Percentiles rank a stretch among this genome's conserved stretches.
Evolutionary conservation across 257 asterid species (phyloP).

Genomic region (Nicotiana sylvestris): DNA sequence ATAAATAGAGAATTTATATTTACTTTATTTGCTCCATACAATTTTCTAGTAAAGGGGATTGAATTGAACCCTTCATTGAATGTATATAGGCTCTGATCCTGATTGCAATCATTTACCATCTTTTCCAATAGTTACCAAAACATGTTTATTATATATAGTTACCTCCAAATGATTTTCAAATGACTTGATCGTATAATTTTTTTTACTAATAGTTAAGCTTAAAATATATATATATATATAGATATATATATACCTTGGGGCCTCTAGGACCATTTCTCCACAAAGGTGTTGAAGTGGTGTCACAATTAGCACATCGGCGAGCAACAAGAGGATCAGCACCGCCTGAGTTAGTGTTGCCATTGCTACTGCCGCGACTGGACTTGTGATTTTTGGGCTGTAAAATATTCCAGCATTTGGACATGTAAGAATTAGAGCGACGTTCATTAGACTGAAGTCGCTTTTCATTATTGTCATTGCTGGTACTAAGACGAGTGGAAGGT

Average conservation of each 20-base stretch:
- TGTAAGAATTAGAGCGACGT: slow-evolving; percentile 42
- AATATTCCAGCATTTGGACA: slow-evolving; percentile 9
- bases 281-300: slow-evolving; percentile 90
- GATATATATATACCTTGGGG: slow-evolving; percentile 53
- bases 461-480: slow-evolving; percentile 7
- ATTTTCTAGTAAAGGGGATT: no score
- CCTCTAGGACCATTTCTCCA: slow-evolving; percentile 97
- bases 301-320: slow-evolving; percentile 95
- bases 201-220: not conserved
- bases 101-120: no score
- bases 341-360: not conserved
- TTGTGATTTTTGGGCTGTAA: slow-evolving; percentile 15
- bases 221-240: not conserved
- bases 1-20: no score
- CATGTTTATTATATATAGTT: no score
- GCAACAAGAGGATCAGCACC: slow-evolving; percentile 52
- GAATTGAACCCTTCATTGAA: no score
- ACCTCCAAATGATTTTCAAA: not conserved
- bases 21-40: no score
- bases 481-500: slow-evolving; percentile 66
- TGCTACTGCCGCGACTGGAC: slow-evolving; percentile 35
- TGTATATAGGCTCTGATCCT: no score
- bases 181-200: not conserved
- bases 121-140: not conserved
- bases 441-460: slow-evolving; percentile 15